Base-by-base conservation (phyloP, 345 rosid species). In the Salix purpurea region DNA sequence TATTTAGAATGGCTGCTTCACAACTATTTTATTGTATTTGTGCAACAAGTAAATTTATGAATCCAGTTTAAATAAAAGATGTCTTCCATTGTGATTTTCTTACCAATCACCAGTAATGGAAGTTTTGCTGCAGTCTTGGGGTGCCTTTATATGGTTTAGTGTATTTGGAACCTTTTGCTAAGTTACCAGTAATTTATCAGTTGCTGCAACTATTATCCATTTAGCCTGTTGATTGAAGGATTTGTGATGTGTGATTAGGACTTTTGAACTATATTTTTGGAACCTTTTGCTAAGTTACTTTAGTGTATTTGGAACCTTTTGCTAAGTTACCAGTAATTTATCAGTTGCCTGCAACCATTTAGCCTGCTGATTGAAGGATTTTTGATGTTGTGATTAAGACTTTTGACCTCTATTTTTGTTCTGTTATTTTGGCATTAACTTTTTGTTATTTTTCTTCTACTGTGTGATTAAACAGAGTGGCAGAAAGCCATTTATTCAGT, bases 401-500 rank as follows among this genome's bases (percentile, higher is more conserved):
- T 1, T 24, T 0, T 26, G 37, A 24, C 26, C 34, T 46, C 16
- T 48, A 56, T 48, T 26, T 28, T 28, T 48, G 24, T 19, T 77
- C 44, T 42, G 36, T 66, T 60, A 36, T 69, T 71, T 65, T 50
- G 67, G 68, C 18, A 24, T 58, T 75, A 42, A 68, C 52, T 24
- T 76, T 66, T n/a, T 50, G 40, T 74, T 72, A 2, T 74, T 79
- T 67, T 34, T 73, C 46, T 69, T 72, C 48, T 80, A 64, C 40
- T 21, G 24, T 73, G 74, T 77, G 80, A 61, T 81, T 75, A 68
- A 79, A 83, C 91, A 96, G 99, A 93, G 84, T 96, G 99, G 99
- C 98, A 96, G 83, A 96, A 92, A 75, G 98, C 99, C 72, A 90
- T 96, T 79, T 90, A 91, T 86, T 86, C 97, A 19, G 96, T 91